A percentile compares a stretch with the other conserved stretches of the same genome.
Conservation (phyloP, 148 eudicot genomes). For the Chenopodium suecicum region DNA sequence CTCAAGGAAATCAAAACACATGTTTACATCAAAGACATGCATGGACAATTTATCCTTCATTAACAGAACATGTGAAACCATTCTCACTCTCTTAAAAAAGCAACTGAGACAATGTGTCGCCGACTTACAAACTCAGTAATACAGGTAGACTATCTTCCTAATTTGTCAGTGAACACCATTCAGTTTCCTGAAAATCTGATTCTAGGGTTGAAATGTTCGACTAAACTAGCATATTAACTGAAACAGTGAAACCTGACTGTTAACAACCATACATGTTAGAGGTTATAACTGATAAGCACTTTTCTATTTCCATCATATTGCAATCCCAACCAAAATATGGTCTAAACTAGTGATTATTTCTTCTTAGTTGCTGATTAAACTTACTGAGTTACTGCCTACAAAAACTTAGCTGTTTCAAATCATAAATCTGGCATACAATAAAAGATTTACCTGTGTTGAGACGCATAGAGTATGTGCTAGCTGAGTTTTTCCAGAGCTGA, state of each 20-base stretch:
- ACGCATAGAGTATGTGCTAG: constrained; percentile 97
- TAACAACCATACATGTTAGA: too few species aligned
- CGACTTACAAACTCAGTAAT: too few species aligned
- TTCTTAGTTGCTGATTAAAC: background rate
- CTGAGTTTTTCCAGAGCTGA: constrained; percentile 97
- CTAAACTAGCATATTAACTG: too few species aligned
- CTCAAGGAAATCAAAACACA: background rate
- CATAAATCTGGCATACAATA: background rate
- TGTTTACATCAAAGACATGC: background rate
- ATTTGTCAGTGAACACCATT: too few species aligned
- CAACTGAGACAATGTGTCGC: background rate
- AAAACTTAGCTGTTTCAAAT: too few species aligned
- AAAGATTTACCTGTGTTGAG: constrained; percentile 72
- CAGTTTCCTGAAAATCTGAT: too few species aligned
- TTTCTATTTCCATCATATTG: background rate
- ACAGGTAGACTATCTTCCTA: too few species aligned
- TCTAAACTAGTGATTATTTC: background rate
- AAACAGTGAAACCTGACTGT: too few species aligned
- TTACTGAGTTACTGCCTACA: background rate
- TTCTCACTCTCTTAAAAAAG: background rate
- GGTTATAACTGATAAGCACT: background rate
- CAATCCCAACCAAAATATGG: background rate
- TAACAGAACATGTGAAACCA: background rate
- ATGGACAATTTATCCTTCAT: background rate
- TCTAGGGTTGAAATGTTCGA: too few species aligned